phyloP scores from a whole-genome alignment of 345 rosid genomes.

The Bretschneidera sinensis region DNA sequence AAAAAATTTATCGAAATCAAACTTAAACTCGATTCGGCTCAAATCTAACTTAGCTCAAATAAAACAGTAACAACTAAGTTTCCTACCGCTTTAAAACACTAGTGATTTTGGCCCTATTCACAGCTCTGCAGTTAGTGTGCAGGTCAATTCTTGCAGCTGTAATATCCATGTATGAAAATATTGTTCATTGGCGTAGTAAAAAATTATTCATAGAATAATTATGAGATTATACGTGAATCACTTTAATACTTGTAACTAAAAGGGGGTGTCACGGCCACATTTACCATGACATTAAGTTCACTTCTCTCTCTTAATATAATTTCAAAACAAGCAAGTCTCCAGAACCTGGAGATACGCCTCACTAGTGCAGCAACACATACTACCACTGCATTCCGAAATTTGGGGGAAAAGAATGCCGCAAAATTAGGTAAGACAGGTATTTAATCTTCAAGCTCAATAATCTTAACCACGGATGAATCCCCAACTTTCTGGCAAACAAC shows the following conservation, averaged over 20 bases:
- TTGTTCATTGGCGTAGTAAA: no score
- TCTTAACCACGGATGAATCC: conserved; percentile 87
- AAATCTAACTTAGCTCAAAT: no score
- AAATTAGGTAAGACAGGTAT: not conserved
- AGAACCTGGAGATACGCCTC: conserved; percentile 17
- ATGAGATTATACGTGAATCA: not conserved
- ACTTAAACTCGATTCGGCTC: no score
- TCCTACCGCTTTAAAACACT: no score
- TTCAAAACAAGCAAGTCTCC: conserved; percentile 12
- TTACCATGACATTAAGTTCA: not conserved
- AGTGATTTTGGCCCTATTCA: no score
- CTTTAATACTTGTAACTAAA: not conserved
- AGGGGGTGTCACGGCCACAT: not conserved
- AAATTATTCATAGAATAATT: no score
- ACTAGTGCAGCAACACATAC: conserved; percentile 10
- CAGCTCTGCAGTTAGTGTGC: no score
- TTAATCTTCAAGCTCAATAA: conserved; percentile 83
- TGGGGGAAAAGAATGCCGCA: not conserved
- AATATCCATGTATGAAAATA: no score
- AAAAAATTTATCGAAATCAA: no score
- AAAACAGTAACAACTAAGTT: no score
- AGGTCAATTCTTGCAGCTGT: no score
- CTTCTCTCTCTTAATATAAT: conserved; percentile 4
- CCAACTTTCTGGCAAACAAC: conserved; percentile 95
- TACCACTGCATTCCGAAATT: conserved; percentile 11